Percentiles rank a stretch among this genome's conserved stretches.
phyloP scores from a whole-genome alignment of 1,139 yeast genomes.

The Yamadazyma kanchanaburiensis region DNA sequence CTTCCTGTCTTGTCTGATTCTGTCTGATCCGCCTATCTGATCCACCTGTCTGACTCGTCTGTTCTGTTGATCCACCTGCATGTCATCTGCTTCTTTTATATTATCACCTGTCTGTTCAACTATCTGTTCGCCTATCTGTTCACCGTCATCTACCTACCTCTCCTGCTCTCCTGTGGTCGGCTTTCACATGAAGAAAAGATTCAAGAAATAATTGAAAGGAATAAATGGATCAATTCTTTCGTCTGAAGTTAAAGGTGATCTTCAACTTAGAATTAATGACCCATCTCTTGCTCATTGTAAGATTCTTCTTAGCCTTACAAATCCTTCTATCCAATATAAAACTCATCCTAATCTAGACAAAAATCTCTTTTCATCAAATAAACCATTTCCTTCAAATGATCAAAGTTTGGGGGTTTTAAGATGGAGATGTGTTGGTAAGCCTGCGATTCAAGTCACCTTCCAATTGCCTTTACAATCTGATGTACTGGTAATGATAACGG shows the following conservation, averaged over 20 bases:
- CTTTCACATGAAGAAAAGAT: slow-evolving; percentile 97
- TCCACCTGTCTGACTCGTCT: too few relatives aligned
- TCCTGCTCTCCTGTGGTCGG: too few relatives aligned
- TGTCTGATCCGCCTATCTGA: too few relatives aligned
- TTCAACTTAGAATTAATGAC: slow-evolving; percentile 83
- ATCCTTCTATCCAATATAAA: slow-evolving; percentile 64
- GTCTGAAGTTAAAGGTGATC: slow-evolving; percentile 86
- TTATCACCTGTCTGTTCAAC: too few relatives aligned
- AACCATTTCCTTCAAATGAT: slow-evolving; percentile 88
- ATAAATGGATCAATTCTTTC: slow-evolving; percentile 79
- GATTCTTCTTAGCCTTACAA: slow-evolving; percentile 53
- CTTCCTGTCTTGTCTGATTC: too few relatives aligned
- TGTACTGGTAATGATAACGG: slow-evolving; percentile 56
- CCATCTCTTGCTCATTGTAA: slow-evolving; percentile 63
- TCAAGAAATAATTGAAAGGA: slow-evolving; percentile 95
- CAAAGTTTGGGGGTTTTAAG: slow-evolving; percentile 87
- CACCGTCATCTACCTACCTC: too few relatives aligned
- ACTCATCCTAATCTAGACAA: slow-evolving; percentile 97
- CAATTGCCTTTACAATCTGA: slow-evolving; percentile 84
- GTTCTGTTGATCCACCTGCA: too few relatives aligned
- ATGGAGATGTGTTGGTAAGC: slow-evolving; percentile 66
- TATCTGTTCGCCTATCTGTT: too few relatives aligned
- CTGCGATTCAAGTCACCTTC: slow-evolving; percentile 60
- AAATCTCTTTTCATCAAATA: slow-evolving; percentile 57
- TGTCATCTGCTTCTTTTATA: too few relatives aligned